Conservation (phyloP, 306 rosid species). For the Vigna trinervia region DNA sequence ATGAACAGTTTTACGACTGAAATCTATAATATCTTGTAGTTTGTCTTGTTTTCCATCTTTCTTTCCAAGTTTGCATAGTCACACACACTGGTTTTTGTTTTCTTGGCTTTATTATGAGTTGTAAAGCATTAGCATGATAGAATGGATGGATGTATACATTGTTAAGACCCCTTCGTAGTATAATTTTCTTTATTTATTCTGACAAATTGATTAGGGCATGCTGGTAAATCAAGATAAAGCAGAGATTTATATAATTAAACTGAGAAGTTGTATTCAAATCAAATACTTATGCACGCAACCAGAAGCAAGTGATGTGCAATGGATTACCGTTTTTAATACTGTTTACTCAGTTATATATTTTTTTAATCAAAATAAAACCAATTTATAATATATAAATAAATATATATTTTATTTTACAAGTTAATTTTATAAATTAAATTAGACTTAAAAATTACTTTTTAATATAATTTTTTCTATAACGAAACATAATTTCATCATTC, state of each 20-base stretch:
- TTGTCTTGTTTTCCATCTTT: too few relatives aligned
- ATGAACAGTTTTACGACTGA: too few relatives aligned
- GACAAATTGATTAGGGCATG: neutral
- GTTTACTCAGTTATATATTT: neutral
- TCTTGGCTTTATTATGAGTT: neutral
- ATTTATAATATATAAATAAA: too few relatives aligned
- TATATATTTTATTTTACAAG: too few relatives aligned
- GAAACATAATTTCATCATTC: neutral
- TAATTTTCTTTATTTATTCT: neutral
- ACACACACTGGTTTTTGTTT: neutral
- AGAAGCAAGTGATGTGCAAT: slow-evolving; percentile 2
- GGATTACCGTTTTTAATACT: slow-evolving; percentile 5
- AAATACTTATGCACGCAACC: slow-evolving; percentile 3
- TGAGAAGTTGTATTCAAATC: neutral
- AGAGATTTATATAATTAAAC: slow-evolving; percentile 8
- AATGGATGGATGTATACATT: too few relatives aligned
- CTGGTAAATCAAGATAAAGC: neutral
- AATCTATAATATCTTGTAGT: too few relatives aligned
- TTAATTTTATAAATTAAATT: too few relatives aligned
- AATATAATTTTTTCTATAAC: neutral
- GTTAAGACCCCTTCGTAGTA: neutral
- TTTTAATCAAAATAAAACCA: too few relatives aligned
- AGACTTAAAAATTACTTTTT: too few relatives aligned
- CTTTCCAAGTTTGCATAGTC: neutral
- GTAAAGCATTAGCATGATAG: neutral